Percentiles rank a stretch among this genome's conserved stretches.
Evolutionary conservation across 192 early-diverging fungal genomes (phyloP).

Genomic region (Endogone sp.): DNA sequence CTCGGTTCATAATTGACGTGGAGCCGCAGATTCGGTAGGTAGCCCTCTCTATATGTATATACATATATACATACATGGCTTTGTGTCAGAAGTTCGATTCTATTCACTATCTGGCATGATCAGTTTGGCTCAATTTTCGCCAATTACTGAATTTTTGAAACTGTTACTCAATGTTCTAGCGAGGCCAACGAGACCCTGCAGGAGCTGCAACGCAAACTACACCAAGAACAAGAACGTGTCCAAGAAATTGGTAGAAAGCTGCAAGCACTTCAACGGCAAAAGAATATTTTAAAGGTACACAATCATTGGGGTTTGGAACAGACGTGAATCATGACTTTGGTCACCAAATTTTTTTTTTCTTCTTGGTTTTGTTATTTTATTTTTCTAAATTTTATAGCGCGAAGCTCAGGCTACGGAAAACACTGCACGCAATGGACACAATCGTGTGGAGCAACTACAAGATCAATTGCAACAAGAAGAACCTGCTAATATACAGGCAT

Average conservation of each 20-base stretch:
- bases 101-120: no score
- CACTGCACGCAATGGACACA: neutral
- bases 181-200: slow-evolving; percentile 31
- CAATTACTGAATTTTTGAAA: no score
- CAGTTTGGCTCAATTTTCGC: no score
- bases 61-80: no score
- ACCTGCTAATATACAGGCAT: slow-evolving; percentile 55
- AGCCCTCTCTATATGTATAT: neutral
- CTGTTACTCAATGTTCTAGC: no score
- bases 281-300: neutral
- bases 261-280: neutral
- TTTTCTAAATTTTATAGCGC: neutral
- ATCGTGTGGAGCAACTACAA: slow-evolving; percentile 1
- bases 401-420: neutral
- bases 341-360: neutral
- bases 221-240: slow-evolving; percentile 20
- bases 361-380: neutral
- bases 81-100: no score
- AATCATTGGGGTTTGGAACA: no score
- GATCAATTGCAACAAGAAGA: slow-evolving; percentile 52
- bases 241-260: slow-evolving; percentile 24
- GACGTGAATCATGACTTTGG: no score
- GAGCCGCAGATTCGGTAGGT: slow-evolving; percentile 1
- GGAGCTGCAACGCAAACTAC: slow-evolving; percentile 26
- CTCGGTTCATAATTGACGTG: slow-evolving; percentile 50